Evolutionary conservation across 148 eudicot species (phyloP), one percentile per base, ranked within the genome.

Genomic region (Heliosperma pusillum): DNA sequence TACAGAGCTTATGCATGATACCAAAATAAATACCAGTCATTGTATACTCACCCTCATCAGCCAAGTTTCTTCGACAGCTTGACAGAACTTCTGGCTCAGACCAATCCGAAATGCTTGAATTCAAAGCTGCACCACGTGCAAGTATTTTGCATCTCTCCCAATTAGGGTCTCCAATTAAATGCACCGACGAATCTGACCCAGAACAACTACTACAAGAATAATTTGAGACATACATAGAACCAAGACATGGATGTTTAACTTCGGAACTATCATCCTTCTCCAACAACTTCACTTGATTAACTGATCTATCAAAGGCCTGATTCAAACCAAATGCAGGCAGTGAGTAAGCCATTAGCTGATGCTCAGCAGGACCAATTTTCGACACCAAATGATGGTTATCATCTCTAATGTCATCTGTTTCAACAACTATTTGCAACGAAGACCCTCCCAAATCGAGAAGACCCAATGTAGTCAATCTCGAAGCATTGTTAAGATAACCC

Each of bases 381-480:
- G 90, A 84, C 66, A 70, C 75, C 69, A 93, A 66, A 55, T 66
- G 24, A 36, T 79, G 76, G 47, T 79, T 83, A 73, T 78, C 85
- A 50, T 72, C 80, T 67, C 53, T 72, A 6, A 19, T 4, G 15
- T 59, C 67, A 69, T 83, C 81, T 25, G 75, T 77, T 78, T 87
- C 91, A n/a, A 80, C 72, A 65, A 87, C 93, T 66, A 90, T 83
- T 69, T 93, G 96, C 85, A 93, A 81, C 7, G 96, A 93, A 7
- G 96, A 93, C 74, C 96, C 98, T 66, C 96, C 96, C 45, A 93
- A 73, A 86, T 90, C 96, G 56, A 89, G 90, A 80, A 89, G 89
- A 50, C 96, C 92, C 61, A 89, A 76, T 3, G 90, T 80, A 19
- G 86, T 66, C 69, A 70, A 64, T 55, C 76, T 81, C 4, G 78